These are phyloP conservation scores for Euphrasia arctica DNA, from an alignment of 305 asterid genomes.

Conservation along the genomic window DNA sequence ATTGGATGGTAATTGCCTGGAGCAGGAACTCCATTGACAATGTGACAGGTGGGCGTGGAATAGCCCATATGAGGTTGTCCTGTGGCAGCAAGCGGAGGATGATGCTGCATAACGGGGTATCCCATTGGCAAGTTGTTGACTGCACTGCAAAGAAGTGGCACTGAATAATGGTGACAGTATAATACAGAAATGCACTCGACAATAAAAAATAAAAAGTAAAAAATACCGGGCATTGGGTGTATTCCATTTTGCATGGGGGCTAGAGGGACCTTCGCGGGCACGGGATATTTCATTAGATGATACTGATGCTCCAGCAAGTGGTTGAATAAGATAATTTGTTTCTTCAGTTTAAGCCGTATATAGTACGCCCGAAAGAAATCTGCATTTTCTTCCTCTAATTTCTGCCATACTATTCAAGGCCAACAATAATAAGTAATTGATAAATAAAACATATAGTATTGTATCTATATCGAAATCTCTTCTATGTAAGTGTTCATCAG, in stretches of 20 bases:
- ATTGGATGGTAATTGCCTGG: constrained; percentile 59
- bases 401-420: constrained; percentile 62
- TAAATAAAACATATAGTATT: not conserved
- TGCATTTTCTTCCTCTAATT: constrained; percentile 47
- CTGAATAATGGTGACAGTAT: constrained; percentile 31
- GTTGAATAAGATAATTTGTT: constrained; percentile 72
- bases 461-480: no score
- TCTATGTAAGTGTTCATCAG: no score
- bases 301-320: constrained; percentile 75
- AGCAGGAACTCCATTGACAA: constrained; percentile 70
- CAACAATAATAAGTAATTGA: not conserved
- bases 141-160: constrained; percentile 54
- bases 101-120: constrained; percentile 66
- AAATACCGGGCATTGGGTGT: constrained; percentile 66
- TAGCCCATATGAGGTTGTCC: constrained; percentile 70
- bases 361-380: constrained; percentile 46
- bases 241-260: constrained; percentile 58
- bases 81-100: constrained; percentile 44
- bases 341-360: constrained; percentile 56
- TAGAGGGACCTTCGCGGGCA: constrained; percentile 57
- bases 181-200: not conserved
- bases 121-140: constrained; percentile 84
- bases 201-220: not conserved
- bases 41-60: constrained; percentile 48
- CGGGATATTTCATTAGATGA: constrained; percentile 62